A percentile compares a stretch with the other conserved stretches of the same genome.
phyloP scores from a whole-genome alignment of 164 flowering plant genomes.

The Sedum album region DNA sequence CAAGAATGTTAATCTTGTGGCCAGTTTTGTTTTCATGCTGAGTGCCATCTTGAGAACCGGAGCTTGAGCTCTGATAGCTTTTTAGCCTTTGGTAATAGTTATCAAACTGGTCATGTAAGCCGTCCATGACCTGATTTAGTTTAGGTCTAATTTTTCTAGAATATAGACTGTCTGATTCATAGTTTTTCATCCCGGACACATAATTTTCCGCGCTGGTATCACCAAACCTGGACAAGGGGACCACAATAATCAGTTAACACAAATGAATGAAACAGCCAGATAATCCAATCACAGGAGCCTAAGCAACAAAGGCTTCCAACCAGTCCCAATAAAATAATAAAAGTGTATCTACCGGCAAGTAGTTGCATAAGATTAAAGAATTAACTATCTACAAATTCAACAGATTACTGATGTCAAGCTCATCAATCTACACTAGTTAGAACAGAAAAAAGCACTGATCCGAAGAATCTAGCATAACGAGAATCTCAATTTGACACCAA shows the following conservation, averaged over 20 bases:
- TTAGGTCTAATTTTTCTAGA: neutral
- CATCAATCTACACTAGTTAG: neutral
- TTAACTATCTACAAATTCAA: neutral
- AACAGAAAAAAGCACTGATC: too few species aligned
- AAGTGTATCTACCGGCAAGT: neutral
- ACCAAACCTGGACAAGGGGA: neutral
- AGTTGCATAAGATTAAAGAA: neutral
- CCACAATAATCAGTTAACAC: neutral
- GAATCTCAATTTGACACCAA: neutral
- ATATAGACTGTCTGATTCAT: neutral
- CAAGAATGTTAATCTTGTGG: constrained; percentile 39
- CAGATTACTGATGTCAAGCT: too few species aligned
- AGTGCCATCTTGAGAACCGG: constrained; percentile 11
- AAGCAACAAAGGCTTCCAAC: neutral
- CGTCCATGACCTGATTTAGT: constrained; percentile 2
- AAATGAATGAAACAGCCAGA: neutral
- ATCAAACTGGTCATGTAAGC: neutral
- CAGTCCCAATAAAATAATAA: neutral
- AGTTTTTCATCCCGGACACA: neutral
- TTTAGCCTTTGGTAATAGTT: constrained; percentile 26
- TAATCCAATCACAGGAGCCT: neutral
- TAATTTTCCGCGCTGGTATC: neutral
- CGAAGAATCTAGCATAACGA: too few species aligned
- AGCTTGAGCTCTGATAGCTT: constrained; percentile 22
- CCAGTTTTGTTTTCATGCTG: constrained; percentile 14